These are phyloP conservation scores for Termitomyces eurrhizus DNA, from an alignment of 768 basidiomycete species.

Conservation along the genomic window DNA sequence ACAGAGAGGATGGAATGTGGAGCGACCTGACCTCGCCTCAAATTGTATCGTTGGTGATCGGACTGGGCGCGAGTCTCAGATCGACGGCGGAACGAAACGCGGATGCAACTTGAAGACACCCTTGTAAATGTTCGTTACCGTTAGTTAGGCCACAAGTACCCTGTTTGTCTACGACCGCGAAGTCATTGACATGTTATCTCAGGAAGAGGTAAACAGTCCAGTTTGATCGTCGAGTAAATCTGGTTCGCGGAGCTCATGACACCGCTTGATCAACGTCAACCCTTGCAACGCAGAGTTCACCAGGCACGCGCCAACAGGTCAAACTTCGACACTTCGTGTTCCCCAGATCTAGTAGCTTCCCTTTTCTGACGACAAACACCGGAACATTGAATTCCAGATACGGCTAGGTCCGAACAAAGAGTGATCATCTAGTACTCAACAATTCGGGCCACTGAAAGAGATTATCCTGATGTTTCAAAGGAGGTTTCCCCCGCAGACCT, in stretches of 20 bases:
- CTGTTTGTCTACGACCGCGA: conserved; percentile 36
- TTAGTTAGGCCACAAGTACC: conserved; percentile 22
- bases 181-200: conserved; percentile 44
- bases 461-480: conserved; percentile 32
- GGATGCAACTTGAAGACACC: conserved; percentile 34
- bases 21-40: conserved; percentile 16
- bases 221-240: conserved; percentile 40
- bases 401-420: conserved; percentile 44
- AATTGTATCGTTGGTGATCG: conserved; percentile 34
- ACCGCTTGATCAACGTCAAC: conserved; percentile 41
- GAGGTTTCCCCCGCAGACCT: conserved; percentile 19
- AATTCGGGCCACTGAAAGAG: conserved; percentile 28
- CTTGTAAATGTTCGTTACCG: conserved; percentile 30
- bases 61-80: conserved; percentile 40
- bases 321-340: conserved; percentile 43
- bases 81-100: conserved; percentile 41
- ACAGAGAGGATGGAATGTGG: conserved; percentile 10
- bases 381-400: conserved; percentile 48
- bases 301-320: conserved; percentile 39
- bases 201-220: conserved; percentile 38
- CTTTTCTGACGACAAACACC: conserved; percentile 33
- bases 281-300: conserved; percentile 40
- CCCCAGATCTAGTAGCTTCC: conserved; percentile 35
- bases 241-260: conserved; percentile 42
- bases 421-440: conserved; percentile 32